phyloP scores from a whole-genome alignment of 495 filamentous ascomycete genomes.

The Penicillium tannophilum region DNA sequence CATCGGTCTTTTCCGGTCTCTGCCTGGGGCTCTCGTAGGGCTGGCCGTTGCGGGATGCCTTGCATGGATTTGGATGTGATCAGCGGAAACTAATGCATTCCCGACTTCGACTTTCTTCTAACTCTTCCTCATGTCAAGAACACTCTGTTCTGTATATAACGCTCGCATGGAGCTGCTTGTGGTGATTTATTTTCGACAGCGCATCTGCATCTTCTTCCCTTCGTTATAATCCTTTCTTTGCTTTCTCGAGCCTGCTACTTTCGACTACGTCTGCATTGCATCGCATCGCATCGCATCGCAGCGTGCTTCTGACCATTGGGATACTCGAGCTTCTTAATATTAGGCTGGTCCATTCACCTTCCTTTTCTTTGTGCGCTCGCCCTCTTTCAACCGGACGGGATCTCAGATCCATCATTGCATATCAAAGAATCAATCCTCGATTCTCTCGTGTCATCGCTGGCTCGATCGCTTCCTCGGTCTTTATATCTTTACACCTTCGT shows the following conservation, averaged over 20 bases:
- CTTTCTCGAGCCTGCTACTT: background rate
- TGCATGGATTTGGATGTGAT: slow-evolving; percentile 9
- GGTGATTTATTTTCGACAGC: slow-evolving; percentile 1
- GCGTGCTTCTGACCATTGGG: background rate
- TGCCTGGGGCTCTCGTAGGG: slow-evolving; percentile 31
- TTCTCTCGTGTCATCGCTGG: slow-evolving; percentile 7
- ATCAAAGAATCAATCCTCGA: background rate
- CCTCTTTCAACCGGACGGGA: background rate
- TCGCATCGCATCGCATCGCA: slow-evolving; percentile 2
- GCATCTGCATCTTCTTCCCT: background rate
- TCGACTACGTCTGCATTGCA: slow-evolving; percentile 2
- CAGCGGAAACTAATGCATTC: background rate
- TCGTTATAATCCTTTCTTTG: background rate
- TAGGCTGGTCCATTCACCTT: slow-evolving; percentile 7
- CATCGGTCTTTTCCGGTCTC: slow-evolving; percentile 27
- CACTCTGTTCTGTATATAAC: slow-evolving; percentile 3
- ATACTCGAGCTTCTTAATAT: slow-evolving; percentile 1
- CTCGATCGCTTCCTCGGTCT: slow-evolving; percentile 3
- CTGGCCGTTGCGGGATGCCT: slow-evolving; percentile 27
- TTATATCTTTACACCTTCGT: background rate
- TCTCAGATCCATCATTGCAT: background rate
- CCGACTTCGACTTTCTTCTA: background rate
- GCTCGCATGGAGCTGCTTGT: background rate
- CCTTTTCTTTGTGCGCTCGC: slow-evolving; percentile 5
- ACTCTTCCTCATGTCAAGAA: background rate